Evolutionary conservation across 78 protist genomes (phyloP).

Genomic region (Chrysochromulina tobinii): DNA sequence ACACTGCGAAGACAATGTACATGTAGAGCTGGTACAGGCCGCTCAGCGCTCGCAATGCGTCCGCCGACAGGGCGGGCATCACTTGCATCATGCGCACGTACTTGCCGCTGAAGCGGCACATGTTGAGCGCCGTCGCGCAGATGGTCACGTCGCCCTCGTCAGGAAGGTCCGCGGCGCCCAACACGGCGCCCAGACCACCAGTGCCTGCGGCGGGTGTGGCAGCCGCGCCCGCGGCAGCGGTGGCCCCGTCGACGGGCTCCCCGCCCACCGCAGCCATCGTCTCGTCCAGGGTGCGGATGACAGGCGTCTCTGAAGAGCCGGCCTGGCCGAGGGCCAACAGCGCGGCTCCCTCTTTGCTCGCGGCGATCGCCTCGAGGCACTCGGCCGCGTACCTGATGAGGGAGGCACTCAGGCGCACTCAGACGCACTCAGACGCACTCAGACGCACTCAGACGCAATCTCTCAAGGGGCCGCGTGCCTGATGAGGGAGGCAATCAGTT

Average conservation of each 20-base stretch:
- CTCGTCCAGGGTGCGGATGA: background rate
- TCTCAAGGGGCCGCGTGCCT: no score
- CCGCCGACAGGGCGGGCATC: background rate
- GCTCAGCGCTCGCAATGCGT: background rate
- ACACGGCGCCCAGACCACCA: no score
- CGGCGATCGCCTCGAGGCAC: no score
- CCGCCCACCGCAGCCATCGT: background rate
- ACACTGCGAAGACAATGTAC: background rate
- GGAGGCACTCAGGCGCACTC: no score
- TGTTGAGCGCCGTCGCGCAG: background rate
- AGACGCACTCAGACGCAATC: no score
- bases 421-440: no score
- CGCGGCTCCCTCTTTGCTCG: no score
- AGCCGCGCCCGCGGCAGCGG: background rate
- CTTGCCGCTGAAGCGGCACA: background rate
- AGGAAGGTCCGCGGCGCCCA: no score
- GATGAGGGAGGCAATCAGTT: no score
- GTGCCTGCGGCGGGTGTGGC: background rate
- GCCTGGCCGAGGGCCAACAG: no score
- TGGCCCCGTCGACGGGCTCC: background rate
- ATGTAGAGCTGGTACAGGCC: background rate
- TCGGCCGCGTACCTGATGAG: no score
- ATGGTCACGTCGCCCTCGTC: background rate
- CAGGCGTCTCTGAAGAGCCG: no score
- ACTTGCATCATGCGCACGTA: background rate